Evolutionary conservation across 176 grass and related monocot species (phyloP), one percentile per base, ranked within the genome.

Genomic region (Phoenix dactylifera): DNA sequence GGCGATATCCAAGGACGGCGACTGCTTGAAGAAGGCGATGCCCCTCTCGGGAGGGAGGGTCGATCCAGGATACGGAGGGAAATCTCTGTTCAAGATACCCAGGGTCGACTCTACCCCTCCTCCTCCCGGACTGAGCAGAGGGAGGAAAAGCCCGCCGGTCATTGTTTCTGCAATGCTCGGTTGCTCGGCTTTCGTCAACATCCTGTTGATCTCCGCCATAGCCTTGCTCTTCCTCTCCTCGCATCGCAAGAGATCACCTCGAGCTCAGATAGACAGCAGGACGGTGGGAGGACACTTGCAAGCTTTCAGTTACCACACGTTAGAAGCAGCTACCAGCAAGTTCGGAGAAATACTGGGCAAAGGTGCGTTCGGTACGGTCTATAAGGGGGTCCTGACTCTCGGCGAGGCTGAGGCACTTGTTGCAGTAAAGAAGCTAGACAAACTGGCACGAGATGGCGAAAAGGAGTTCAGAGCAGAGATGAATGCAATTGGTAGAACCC

Each of bases 361-460:
- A 24, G 83, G 83, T 59, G 60, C 73, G 3, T 86, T 64, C 22
- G 73, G 83, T 18, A 62, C 72, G 5, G 77, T 85, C 44, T 85
- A 80, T 57, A 75, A 70, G 49, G 82, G 82, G 4, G 16, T 63
- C 12, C 22, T 74, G 23, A 19, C 67, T 6, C 35, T 44, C 35
- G 7, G 49, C 54, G 63, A 29, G 63, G 49, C 6, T 4, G 18
- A 0, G 15, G 54, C 1, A 63, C 70, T n/a, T 10, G 14, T 86
- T 26, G 83, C 83, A 7, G 83, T 81, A 16, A 81, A 86, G 10
- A 44, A 44, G 35, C 35, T 44, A 44, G 35, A 44, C 35, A 44
- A 14, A 44, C 10, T 9, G 35, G 35, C 10, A 44, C 35, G 10
- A 14, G 35, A 44, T 44, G 35, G 35, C 35, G 35, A 44, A 3